phyloP scores from a whole-genome alignment of 2,329 filamentous ascomycete genomes.

The Cladobotryum protrusum region DNA sequence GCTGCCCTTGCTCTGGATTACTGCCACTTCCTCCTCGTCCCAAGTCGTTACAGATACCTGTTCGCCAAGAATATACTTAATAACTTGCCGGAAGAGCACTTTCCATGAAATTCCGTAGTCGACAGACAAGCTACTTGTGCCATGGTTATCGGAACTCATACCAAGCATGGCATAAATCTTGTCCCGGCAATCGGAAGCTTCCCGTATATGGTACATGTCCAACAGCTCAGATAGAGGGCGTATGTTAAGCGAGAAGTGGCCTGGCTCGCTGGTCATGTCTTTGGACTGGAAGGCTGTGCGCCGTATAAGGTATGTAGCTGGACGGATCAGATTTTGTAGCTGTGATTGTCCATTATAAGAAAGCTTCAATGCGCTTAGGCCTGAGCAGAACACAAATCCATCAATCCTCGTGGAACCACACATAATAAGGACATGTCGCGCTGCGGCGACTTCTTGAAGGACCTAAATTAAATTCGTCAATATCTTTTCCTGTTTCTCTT shows the following conservation, averaged over 20 bases:
- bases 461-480: slow-evolving; percentile 2
- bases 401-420: slow-evolving; percentile 3
- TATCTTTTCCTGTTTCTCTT: neutral
- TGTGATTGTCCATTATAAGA: neutral
- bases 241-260: neutral
- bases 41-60: neutral
- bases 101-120: slow-evolving; percentile 2
- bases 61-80: neutral
- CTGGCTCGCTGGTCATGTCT: neutral
- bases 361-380: neutral
- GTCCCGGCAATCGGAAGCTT: slow-evolving; percentile 1
- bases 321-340: slow-evolving; percentile 1
- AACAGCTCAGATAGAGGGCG: neutral
- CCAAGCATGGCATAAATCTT: neutral
- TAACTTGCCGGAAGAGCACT: neutral
- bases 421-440: slow-evolving; percentile 3
- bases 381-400: slow-evolving; percentile 5
- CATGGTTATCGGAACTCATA: slow-evolving; percentile 1
- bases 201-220: slow-evolving; percentile 1
- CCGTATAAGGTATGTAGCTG: slow-evolving; percentile 2
- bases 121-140: neutral
- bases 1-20: slow-evolving; percentile 1
- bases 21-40: neutral
- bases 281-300: neutral
- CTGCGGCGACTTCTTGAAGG: slow-evolving; percentile 9